Base-by-base conservation (phyloP, 257 asterid genomes). In the Solanum piurae region DNA sequence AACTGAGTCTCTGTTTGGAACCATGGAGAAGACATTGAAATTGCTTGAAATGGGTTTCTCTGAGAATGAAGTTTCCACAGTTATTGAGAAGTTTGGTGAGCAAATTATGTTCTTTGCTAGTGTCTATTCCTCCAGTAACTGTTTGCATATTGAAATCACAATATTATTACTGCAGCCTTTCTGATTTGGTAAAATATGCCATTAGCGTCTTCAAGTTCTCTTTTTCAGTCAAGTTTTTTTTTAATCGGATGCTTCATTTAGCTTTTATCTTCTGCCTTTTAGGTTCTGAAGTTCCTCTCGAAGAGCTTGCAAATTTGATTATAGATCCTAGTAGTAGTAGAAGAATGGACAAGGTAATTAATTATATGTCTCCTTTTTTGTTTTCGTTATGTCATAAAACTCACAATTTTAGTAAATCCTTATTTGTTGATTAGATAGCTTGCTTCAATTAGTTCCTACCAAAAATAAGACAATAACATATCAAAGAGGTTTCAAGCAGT, bases 11-110 rank as follows among this genome's bases (percentile, higher is more conserved):
- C 87, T 96, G 91, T 95, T 94, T 91, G 94, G 98, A 85, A 94
- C 95, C 74, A 97, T 96, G 99, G 99, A 97, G 89, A 97, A 96
- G 93, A 93, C 99, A 34, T 98, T 97, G 75, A 88, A 88, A 88
- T 88, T 97, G 90, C 93, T 96, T 83, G 99, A 96, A 86, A 97
- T 97, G 96, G 99, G 99, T 62, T 97, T 97, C 90, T 76, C 98
- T 27, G 99, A 97, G 87, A 87, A 91, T 9, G 98, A 95, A 74
- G 94, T 96, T 89, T 97, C 99, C 36, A 87, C 90, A 62, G 98
- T 96, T 90, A 94, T 95, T 89, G 99, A 96, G 84, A 95, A 84
- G 92, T 93, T 94, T 34, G 98, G 99, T 96, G 91, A 93, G 99
- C 75, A 88, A 83, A 64, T 89, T 89, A 83, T 66, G 86, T 38